Conservation (phyloP, 352 stramenopile genomes). For the Phytophthora macrochlamydospora region DNA sequence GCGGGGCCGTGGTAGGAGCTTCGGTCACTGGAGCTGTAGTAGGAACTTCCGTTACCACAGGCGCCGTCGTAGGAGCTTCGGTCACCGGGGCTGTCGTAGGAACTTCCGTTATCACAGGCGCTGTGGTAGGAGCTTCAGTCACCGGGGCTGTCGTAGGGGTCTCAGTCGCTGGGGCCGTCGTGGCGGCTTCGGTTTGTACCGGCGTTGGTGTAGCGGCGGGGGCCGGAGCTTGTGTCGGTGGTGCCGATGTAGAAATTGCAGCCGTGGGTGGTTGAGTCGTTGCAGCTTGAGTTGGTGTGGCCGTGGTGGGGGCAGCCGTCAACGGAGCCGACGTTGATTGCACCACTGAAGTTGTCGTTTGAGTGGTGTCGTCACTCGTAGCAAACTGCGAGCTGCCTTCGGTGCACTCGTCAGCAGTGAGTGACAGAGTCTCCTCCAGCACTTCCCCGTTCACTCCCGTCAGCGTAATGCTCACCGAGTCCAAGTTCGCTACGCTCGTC, state of each 20-base stretch:
- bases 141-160: background rate
- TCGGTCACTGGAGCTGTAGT: background rate
- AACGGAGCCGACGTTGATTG: constrained; percentile 3
- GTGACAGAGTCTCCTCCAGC: constrained; percentile 51
- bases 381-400: constrained; percentile 54
- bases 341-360: constrained; percentile 8
- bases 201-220: constrained; percentile 2
- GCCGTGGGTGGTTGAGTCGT: constrained; percentile 3
- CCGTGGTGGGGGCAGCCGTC: constrained; percentile 1
- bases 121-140: background rate
- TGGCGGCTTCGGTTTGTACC: background rate
- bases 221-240: constrained; percentile 1
- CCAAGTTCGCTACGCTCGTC: constrained; percentile 35
- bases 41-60: background rate
- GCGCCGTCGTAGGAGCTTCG: background rate
- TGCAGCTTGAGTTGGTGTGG: background rate
- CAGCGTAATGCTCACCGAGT: constrained; percentile 37
- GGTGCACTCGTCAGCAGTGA: constrained; percentile 46
- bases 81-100: background rate
- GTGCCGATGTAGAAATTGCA: background rate
- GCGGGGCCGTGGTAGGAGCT: background rate
- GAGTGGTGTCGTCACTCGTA: constrained; percentile 13
- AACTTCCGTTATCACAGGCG: background rate
- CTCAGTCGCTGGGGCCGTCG: background rate
- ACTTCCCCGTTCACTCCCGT: constrained; percentile 43